Conservation (phyloP, 192 early-diverging fungal species). For the Coemansia sp. region DNA sequence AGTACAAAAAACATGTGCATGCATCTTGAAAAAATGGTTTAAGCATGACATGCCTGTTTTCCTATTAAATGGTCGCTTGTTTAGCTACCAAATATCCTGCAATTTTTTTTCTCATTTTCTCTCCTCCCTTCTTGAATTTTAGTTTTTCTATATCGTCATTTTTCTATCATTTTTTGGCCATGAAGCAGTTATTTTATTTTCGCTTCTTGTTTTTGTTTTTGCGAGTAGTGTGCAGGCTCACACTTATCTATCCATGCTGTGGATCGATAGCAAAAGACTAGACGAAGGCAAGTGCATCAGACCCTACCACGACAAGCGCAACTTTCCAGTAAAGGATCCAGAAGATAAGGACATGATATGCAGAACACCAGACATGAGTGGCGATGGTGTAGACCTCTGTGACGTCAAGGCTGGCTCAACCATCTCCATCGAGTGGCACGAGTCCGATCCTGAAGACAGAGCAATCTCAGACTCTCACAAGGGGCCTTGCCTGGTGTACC, state of each 20-base stretch:
- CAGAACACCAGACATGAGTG: constrained; percentile 1
- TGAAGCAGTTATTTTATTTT: too few relatives aligned
- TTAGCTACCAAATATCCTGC: too few relatives aligned
- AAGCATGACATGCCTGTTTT: too few relatives aligned
- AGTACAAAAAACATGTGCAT: too few relatives aligned
- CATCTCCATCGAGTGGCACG: constrained; percentile 16
- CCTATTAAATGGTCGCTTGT: too few relatives aligned
- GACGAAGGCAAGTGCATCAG: constrained; percentile 31
- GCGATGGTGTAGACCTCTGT: neutral
- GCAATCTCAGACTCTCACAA: constrained; percentile 16
- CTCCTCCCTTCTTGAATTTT: too few relatives aligned
- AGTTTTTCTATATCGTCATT: too few relatives aligned
- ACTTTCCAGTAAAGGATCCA: constrained; percentile 23
- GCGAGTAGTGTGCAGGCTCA: constrained; percentile 23
- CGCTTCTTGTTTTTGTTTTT: too few relatives aligned
- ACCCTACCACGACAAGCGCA: constrained; percentile 15
- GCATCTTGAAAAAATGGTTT: too few relatives aligned
- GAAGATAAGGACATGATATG: constrained; percentile 14
- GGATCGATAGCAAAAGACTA: constrained; percentile 12
- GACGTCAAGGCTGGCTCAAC: constrained; percentile 19
- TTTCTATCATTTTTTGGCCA: too few relatives aligned
- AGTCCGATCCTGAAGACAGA: neutral
- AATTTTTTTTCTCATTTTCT: too few relatives aligned
- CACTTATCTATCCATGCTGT: constrained; percentile 27
- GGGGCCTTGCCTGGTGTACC: constrained; percentile 20